These are phyloP conservation scores for Penicillium aurantiogriseum DNA, from an alignment of 2,329 filamentous ascomycete species.

Conservation along the genomic window DNA sequence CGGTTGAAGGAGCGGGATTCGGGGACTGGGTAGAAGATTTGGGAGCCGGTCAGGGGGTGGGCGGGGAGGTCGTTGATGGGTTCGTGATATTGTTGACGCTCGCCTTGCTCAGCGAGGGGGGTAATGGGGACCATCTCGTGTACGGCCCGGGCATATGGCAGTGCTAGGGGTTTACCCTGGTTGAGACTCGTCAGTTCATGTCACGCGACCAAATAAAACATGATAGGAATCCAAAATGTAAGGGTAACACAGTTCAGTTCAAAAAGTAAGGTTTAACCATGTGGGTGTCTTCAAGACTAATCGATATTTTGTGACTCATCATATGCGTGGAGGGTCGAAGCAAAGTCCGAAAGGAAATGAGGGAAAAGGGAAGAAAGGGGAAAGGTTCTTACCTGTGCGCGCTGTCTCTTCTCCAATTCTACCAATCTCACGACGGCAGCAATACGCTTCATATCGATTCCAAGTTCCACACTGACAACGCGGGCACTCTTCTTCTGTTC, in stretches of 20 bases:
- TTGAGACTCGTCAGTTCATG: conserved; percentile 12
- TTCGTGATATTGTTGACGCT: conserved; percentile 52
- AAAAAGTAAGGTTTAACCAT: conserved; percentile 61
- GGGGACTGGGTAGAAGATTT: conserved; percentile 63
- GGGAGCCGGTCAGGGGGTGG: conserved; percentile 53
- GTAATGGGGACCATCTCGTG: conserved; percentile 76
- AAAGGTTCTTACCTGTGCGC: conserved; percentile 63
- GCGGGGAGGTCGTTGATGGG: conserved; percentile 64
- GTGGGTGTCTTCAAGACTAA: conserved; percentile 98
- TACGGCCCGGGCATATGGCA: conserved; percentile 73
- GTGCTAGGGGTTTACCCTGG: conserved; percentile 74
- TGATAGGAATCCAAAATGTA: conserved; percentile 4
- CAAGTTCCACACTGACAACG: conserved; percentile 71
- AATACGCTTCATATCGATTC: conserved; percentile 78
- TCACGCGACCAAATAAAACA: conserved; percentile 21
- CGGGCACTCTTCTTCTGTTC: conserved; percentile 67
- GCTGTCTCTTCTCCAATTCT: conserved; percentile 78
- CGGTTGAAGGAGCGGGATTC: conserved; percentile 66
- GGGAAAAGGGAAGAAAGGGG: neutral
- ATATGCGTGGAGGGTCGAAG: conserved; percentile 36
- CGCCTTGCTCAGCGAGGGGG: conserved; percentile 40
- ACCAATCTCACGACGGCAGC: conserved; percentile 83
- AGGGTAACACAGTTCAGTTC: conserved; percentile 23
- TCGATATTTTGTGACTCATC: conserved; percentile 80
- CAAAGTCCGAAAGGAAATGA: conserved; percentile 3